phyloP scores from a whole-genome alignment of 768 basidiomycete genomes.

The Leccinellum luteum region DNA sequence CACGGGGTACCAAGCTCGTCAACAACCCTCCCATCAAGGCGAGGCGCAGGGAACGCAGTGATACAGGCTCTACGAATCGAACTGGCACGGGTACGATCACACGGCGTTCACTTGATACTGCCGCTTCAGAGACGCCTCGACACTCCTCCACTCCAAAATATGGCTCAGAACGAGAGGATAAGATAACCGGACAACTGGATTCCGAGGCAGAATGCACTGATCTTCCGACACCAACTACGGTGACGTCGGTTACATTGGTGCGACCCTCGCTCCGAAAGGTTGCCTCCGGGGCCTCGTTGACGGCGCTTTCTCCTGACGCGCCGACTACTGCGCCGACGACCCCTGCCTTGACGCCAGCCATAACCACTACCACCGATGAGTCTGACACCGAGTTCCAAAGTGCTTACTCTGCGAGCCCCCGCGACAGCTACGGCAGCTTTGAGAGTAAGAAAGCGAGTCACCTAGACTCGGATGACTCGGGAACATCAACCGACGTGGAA shows the following conservation, averaged over 20 bases:
- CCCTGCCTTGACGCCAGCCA: constrained; percentile 33
- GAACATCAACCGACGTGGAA: constrained; percentile 30
- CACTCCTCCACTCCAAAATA: constrained; percentile 23
- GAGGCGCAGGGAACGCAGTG: constrained; percentile 50
- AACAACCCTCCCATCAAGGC: constrained; percentile 35
- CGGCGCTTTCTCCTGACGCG: constrained; percentile 24
- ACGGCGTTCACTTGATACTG: constrained; percentile 24
- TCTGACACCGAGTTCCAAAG: constrained; percentile 88
- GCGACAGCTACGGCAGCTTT: constrained; percentile 58
- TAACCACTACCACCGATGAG: constrained; percentile 56
- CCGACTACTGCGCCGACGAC: constrained; percentile 32
- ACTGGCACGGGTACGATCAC: constrained; percentile 37
- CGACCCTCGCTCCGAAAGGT: constrained; percentile 31
- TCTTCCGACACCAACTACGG: constrained; percentile 30
- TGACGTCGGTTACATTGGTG: constrained; percentile 15
- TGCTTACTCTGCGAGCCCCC: constrained; percentile 75
- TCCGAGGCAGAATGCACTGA: constrained; percentile 27
- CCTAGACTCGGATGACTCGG: constrained; percentile 30
- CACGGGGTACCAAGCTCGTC: constrained; percentile 33
- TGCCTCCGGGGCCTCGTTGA: constrained; percentile 31
- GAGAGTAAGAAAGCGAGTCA: constrained; percentile 25
- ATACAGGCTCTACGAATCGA: constrained; percentile 62
- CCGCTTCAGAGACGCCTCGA: constrained; percentile 28
- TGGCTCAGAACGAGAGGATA: constrained; percentile 33
- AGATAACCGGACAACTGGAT: constrained; percentile 41